Conservation (phyloP, 2,329 filamentous ascomycete genomes). For the Aotearoamyces nothofagi region DNA sequence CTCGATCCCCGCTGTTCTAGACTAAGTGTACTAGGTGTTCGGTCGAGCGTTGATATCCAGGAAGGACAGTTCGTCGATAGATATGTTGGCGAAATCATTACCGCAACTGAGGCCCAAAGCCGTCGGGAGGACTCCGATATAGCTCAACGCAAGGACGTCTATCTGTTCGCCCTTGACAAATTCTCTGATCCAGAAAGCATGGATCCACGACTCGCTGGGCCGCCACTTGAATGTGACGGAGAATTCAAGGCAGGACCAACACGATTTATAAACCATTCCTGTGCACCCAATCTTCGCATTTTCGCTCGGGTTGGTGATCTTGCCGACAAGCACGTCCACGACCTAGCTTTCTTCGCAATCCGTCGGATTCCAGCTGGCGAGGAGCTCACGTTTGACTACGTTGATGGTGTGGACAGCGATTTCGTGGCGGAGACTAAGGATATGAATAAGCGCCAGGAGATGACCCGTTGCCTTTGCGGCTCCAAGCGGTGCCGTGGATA, state of each 20-base stretch:
- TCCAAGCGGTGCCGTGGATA: slow-evolving; percentile 51
- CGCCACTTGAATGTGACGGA: slow-evolving; percentile 49
- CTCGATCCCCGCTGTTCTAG: neutral
- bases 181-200: slow-evolving; percentile 44
- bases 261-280: slow-evolving; percentile 73
- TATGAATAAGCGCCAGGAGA: slow-evolving; percentile 26
- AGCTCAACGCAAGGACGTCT: slow-evolving; percentile 54
- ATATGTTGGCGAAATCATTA: slow-evolving; percentile 62
- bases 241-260: slow-evolving; percentile 67
- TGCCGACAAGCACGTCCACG: slow-evolving; percentile 58
- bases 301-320: slow-evolving; percentile 69
- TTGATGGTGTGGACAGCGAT: slow-evolving; percentile 42
- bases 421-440: slow-evolving; percentile 33
- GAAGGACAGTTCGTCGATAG: slow-evolving; percentile 67
- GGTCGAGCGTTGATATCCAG: slow-evolving; percentile 46
- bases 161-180: slow-evolving; percentile 72
- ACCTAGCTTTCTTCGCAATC: slow-evolving; percentile 62
- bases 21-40: slow-evolving; percentile 46
- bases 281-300: slow-evolving; percentile 63
- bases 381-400: slow-evolving; percentile 70
- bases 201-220: slow-evolving; percentile 37
- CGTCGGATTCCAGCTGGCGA: slow-evolving; percentile 46
- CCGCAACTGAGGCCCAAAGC: slow-evolving; percentile 43
- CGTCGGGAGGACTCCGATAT: slow-evolving; percentile 42
- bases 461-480: slow-evolving; percentile 47